phyloP scores from a whole-genome alignment of 2,329 filamentous ascomycete genomes.

The Bimuria novae-zelandiae region DNA sequence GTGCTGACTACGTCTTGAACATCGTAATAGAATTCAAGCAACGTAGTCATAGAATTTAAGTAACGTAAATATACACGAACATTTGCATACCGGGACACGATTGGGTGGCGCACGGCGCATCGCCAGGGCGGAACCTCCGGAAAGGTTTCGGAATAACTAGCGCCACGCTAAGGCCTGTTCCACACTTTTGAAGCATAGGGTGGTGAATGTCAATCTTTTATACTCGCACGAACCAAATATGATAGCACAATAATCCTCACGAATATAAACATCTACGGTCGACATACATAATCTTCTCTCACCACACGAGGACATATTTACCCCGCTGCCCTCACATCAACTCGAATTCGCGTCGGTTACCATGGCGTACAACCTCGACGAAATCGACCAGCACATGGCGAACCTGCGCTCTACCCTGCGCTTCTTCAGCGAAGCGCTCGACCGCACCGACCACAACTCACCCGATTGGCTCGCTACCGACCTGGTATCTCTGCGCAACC shows the following conservation, averaged over 20 bases:
- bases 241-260: background rate
- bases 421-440: constrained; percentile 37
- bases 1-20: too few species aligned
- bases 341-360: background rate
- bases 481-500: constrained; percentile 38
- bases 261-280: background rate
- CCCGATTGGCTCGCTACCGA: constrained; percentile 44
- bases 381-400: constrained; percentile 39
- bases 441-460: constrained; percentile 40
- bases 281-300: background rate
- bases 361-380: constrained; percentile 21
- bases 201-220: background rate
- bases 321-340: background rate
- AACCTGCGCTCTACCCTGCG: constrained; percentile 35
- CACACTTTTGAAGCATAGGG: background rate
- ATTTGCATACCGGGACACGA: background rate
- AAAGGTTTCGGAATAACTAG: background rate
- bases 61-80: background rate
- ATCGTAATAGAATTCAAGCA: too few species aligned
- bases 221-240: background rate
- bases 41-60: too few species aligned
- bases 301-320: background rate
- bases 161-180: background rate
- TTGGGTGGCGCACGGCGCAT: too few species aligned
- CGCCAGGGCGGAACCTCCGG: background rate